Evolutionary conservation across 768 basidiomycete genomes (phyloP), one percentile per base, ranked within the genome.

Genomic region (Russula emetica): DNA sequence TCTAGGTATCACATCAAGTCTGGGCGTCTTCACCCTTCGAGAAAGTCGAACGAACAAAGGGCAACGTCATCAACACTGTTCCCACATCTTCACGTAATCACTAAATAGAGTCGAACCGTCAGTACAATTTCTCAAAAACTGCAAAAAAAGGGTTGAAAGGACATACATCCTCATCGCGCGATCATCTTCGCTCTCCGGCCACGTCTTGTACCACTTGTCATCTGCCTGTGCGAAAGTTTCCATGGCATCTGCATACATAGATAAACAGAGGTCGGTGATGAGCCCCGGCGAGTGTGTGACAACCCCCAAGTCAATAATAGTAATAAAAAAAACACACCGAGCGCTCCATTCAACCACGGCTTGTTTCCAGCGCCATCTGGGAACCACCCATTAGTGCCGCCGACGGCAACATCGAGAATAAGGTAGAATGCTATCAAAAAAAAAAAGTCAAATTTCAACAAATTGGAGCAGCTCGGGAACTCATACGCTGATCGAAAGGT

Each of bases 341-440:
- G 58, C 0, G 88, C 87, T 34, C 81, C 82, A 72, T 92, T 88
- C 54, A 91, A 71, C 91, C 91, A 93, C 3, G 90, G 90, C 75
- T 93, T 93, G 70, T 83, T 74, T 8, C 82, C 85, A n/a, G 76
- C 77, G 51, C 83, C 83, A 72, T 97, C 94, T 6, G 90, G 90
- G 83, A 95, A 95, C 91, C 91, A 95, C 5, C 94, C 94, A 70
- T 86, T 92, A 26, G 91, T 95, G 2, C 92, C 90, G 9, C 94
- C 94, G 40, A 92, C 87, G 9, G 85, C 91, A 56, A 95, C 82
- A 69, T 90, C 82, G 73, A 96, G 74, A 67, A 92, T 88, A 44
- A 97, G 80, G 75, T 92, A 96, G 78, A 97, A 95, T 11, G 83
- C 88, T 89, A 66, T 44, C 11, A 14, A 11, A 26, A n/a, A n/a